Conservation (phyloP, 148 eudicot species). For the Amaranthus cruentus region DNA sequence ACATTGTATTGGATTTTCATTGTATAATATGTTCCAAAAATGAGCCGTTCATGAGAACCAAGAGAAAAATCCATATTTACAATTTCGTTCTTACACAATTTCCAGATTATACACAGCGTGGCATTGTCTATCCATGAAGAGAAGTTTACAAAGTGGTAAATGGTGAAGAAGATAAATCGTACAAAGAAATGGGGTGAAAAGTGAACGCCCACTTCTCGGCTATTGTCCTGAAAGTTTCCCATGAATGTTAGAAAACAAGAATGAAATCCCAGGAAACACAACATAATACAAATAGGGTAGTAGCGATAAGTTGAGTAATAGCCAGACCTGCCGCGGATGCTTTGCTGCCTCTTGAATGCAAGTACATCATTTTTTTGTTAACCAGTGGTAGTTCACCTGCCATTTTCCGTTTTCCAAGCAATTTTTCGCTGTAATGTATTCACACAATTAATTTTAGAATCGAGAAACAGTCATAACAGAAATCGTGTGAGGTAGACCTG, state of each 20-base stretch:
- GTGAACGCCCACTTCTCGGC: conserved; percentile 19
- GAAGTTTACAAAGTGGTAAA: not conserved
- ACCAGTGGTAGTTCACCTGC: conserved; percentile 86
- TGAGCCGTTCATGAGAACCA: not conserved
- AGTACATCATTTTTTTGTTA: conserved; percentile 81
- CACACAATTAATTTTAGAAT: not conserved
- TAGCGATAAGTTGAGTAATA: conserved; percentile 21
- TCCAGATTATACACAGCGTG: conserved; percentile 15
- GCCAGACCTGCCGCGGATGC: conserved; percentile 40
- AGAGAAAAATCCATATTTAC: conserved; percentile 17
- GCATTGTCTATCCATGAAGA: conserved; percentile 13
- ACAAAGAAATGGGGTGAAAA: conserved; percentile 3
- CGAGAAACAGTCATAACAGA: not conserved
- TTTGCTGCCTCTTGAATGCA: conserved; percentile 32
- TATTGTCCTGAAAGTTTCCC: conserved; percentile 40
- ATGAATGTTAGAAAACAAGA: conserved; percentile 9
- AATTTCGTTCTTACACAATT: conserved; percentile 7
- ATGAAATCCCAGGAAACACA: conserved; percentile 20
- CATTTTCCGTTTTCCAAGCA: conserved; percentile 57
- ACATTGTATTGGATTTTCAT: not conserved
- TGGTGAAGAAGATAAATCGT: not conserved
- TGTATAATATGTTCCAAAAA: conserved; percentile 3
- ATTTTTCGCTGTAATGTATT: conserved; percentile 45
- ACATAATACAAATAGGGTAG: conserved; percentile 17
- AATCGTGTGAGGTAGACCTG: not conserved